Percentiles rank a stretch among this genome's conserved stretches.
Conservation (phyloP, 306 rosid species). For the Quercus rubra region DNA sequence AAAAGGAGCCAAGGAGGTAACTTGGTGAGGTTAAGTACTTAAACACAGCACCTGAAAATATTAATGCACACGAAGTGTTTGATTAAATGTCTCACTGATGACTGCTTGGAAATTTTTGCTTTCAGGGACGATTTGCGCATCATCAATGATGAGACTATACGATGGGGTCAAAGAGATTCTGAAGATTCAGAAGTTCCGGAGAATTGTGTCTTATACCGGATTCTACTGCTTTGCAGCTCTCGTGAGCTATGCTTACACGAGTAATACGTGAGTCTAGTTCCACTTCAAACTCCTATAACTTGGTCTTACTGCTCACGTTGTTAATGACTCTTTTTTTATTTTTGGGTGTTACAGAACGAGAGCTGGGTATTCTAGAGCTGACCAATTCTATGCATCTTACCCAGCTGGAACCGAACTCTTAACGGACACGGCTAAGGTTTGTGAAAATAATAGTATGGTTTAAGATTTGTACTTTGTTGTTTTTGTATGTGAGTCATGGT, state of each 20-base stretch:
- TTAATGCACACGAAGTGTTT: slow-evolving; percentile 18
- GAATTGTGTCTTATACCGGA: slow-evolving; percentile 74
- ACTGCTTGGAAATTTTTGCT: slow-evolving; percentile 4
- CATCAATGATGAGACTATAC: slow-evolving; percentile 36
- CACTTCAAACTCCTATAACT: slow-evolving; percentile 2
- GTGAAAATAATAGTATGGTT: neutral
- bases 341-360: slow-evolving; percentile 63
- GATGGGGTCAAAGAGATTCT: slow-evolving; percentile 56
- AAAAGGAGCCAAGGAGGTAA: neutral
- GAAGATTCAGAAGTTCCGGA: slow-evolving; percentile 80
- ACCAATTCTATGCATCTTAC: slow-evolving; percentile 90
- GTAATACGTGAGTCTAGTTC: slow-evolving; percentile 63
- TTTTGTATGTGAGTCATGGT: neutral
- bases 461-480: neutral
- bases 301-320: slow-evolving; percentile 5
- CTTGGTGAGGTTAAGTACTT: neutral
- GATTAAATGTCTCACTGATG: slow-evolving; percentile 23
- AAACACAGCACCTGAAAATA: neutral
- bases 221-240: slow-evolving; percentile 72
- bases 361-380: slow-evolving; percentile 94
- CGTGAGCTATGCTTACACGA: slow-evolving; percentile 63
- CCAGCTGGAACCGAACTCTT: slow-evolving; percentile 95
- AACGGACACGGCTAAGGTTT: slow-evolving; percentile 77
- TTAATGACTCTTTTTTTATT: neutral
- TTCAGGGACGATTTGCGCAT: slow-evolving; percentile 13